Base-by-base conservation (phyloP, 345 rosid genomes). In the Moricandia arvensis region DNA sequence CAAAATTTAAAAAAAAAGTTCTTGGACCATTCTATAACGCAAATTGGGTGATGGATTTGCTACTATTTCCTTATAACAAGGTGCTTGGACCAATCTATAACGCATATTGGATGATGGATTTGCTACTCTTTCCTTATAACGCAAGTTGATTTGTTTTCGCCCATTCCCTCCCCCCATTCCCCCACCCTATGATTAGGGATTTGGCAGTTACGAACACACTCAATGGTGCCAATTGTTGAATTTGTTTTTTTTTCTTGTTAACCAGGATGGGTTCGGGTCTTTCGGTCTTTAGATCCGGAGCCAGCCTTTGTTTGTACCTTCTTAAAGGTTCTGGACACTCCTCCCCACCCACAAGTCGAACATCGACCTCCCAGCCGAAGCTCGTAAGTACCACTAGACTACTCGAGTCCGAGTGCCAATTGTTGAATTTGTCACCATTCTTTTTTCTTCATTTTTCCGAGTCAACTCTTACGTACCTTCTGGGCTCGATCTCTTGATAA, bases 21-120 rank as follows among this genome's bases (percentile, higher is more conserved):
- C 16, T 57, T 66, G 77, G 78, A 57, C 78, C 77, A 65, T 41
- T 65, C 66, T 66, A 58, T 45, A 30, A 18, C 49, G 33, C 72
- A 74, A 66, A n/a, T 41, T 74, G 72, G 58, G 66, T 74, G 71
- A 64, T 65, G 24, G 26, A 13, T 55, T 55, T 55, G 53, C 26
- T 29, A n/a, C 59, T 64, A 17, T 73, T 55, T 73, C 71, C 41
- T 64, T 63, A 62, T 62, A 62, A 49, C 62, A n/a, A n/a, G n/a
- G n/a, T n/a, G n/a, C n/a, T n/a, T n/a, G n/a, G n/a, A n/a, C n/a
- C n/a, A n/a, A n/a, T n/a, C n/a, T n/a, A n/a, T n/a, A n/a, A n/a
- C n/a, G n/a, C n/a, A n/a, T n/a, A n/a, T n/a, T n/a, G n/a, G n/a
- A n/a, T n/a, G n/a, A n/a, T n/a, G n/a, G n/a, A n/a, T n/a, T n/a